Evolutionary conservation across 805 yeast species (phyloP), one percentile per base, ranked within the genome.

Genomic region (Cyberlindnera xishuangbannaensis): DNA sequence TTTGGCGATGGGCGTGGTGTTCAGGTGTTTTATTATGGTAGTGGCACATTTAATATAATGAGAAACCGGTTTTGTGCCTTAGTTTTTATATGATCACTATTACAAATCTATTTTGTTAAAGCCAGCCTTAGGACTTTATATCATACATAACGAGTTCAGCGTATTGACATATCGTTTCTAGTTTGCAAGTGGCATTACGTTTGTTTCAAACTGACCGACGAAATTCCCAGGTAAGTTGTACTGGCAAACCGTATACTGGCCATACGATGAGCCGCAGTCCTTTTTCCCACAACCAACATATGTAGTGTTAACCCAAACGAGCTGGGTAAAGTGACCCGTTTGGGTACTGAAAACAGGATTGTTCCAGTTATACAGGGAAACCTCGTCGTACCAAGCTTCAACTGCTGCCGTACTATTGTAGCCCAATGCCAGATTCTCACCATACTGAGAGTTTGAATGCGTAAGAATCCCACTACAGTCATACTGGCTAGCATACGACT

Each of bases 361-460:
- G 20, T 62, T 50, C 58, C 69, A 81, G 48, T 70, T 58, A 56
- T 79, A 82, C 6, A 52, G 31, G 28, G 48, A 36, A 34, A 76
- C 68, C 56, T 83, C 94, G 42, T 69, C 63, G 62, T 82, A 84
- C 92, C 94, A 84, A 3, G 84, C 88, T 18, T 67, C 66, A 10
- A 79, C 76, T 3, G 85, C 83, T 4, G 71, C 78, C 4, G 73
- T 58, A 30, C 61, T 48, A 52, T 65, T 47, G 55, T 67, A 79
- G 18, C 95, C 95, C 25, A 76, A 65, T n/a, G 92, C 94, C 38
- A 83, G 65, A 61, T 83, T 83, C 55, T 83, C 94, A 36, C 95
- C 95, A 55, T 76, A 78, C 13, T 69, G 69, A 25, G 36, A 30
- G 12, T 68, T 64, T 2, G 88, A 78, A 57, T 83, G 95, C 15